These are phyloP conservation scores for Myotisia sp. DNA, from an alignment of 2,329 filamentous ascomycete genomes.

Conservation along the genomic window DNA sequence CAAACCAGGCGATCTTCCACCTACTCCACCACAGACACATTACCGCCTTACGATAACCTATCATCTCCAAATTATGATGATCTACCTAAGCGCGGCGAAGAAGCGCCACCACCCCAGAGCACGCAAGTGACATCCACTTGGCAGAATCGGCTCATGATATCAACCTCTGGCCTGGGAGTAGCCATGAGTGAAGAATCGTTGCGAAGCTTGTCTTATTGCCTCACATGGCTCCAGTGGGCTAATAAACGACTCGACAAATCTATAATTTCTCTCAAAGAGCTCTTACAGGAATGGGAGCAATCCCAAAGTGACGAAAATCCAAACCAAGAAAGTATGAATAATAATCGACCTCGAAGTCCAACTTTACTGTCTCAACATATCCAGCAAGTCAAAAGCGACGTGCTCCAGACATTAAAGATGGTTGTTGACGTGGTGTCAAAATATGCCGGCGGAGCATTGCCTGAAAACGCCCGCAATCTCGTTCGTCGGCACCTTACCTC, in stretches of 20 bases:
- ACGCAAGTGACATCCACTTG: constrained; percentile 36
- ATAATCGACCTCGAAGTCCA: constrained; percentile 16
- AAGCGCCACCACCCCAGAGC: constrained; percentile 33
- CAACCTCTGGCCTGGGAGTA: constrained; percentile 77
- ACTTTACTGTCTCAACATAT: constrained; percentile 45
- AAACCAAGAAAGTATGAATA: constrained; percentile 9
- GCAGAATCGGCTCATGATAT: constrained; percentile 75
- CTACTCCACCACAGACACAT: constrained; percentile 54
- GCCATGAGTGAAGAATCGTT: constrained; percentile 84
- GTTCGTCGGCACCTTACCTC: constrained; percentile 74
- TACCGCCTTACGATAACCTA: constrained; percentile 72
- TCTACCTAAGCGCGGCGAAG: constrained; percentile 29
- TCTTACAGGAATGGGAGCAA: constrained; percentile 56
- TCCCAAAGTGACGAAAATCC: constrained; percentile 14
- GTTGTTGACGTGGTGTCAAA: constrained; percentile 75
- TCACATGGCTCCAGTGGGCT: constrained; percentile 65
- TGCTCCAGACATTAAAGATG: constrained; percentile 64
- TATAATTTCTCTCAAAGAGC: constrained; percentile 57
- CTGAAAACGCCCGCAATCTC: constrained; percentile 70
- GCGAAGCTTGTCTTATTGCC: constrained; percentile 68
- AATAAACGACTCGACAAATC: constrained; percentile 67
- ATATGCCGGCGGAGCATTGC: constrained; percentile 80
- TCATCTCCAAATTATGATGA: constrained; percentile 53
- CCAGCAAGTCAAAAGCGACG: constrained; percentile 51
- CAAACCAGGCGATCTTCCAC: constrained; percentile 44